Evolutionary conservation across 768 basidiomycete genomes (phyloP).

Genomic region (Boletus eberwhitei): DNA sequence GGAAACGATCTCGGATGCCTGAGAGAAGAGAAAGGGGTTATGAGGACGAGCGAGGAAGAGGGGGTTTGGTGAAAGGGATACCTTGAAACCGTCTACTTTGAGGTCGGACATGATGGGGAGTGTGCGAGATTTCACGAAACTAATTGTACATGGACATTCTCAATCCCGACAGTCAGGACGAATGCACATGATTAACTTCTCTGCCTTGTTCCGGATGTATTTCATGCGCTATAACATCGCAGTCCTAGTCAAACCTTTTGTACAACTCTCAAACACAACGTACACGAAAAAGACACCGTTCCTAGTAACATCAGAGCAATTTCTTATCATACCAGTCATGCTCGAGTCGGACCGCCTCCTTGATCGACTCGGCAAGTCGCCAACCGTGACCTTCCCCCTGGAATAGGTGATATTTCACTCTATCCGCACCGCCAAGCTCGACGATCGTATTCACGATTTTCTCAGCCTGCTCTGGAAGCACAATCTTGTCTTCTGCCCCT

Average conservation of each 20-base stretch:
- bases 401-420: slow-evolving; percentile 38
- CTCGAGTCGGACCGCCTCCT: slow-evolving; percentile 33
- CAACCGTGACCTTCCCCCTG: slow-evolving; percentile 46
- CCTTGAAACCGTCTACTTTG: slow-evolving; percentile 76
- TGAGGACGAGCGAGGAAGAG: not conserved
- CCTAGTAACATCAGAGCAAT: slow-evolving; percentile 2
- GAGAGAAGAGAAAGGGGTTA: not conserved
- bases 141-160: too few relatives aligned
- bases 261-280: too few relatives aligned
- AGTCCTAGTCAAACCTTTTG: too few relatives aligned
- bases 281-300: not conserved
- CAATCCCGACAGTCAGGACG: not conserved
- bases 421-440: slow-evolving; percentile 15
- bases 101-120: slow-evolving; percentile 58
- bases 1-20: slow-evolving; percentile 70
- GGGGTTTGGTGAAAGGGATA: slow-evolving; percentile 7
- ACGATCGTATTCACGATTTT: slow-evolving; percentile 29
- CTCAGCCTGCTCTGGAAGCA: slow-evolving; percentile 61
- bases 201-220: not conserved
- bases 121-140: too few relatives aligned
- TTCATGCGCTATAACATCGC: too few relatives aligned
- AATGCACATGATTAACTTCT: slow-evolving; percentile 7
- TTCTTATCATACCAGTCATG: slow-evolving; percentile 34
- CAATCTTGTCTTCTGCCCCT: slow-evolving; percentile 59
- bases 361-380: slow-evolving; percentile 35